Percentiles rank a stretch among this genome's conserved stretches.
Conservation (phyloP, 1,139 yeast genomes). For the Scheffersomyces titani region DNA sequence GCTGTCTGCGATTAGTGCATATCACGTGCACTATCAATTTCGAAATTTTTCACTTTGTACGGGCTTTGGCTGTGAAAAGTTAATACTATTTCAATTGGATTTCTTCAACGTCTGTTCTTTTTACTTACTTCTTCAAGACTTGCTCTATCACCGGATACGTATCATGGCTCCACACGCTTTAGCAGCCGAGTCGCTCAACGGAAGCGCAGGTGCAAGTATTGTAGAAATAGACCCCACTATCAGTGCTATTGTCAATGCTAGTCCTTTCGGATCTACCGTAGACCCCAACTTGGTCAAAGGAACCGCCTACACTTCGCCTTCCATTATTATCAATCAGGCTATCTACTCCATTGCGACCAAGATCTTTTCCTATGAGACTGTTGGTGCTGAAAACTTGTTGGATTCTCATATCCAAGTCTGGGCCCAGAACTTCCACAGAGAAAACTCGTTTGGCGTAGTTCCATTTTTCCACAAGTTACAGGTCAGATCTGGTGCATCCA, state of each 20-base stretch:
- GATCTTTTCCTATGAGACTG: constrained; percentile 69
- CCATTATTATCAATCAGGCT: constrained; percentile 63
- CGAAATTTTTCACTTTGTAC: background rate
- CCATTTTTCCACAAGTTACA: constrained; percentile 66
- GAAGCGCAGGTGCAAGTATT: background rate
- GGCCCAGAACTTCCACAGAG: constrained; percentile 52
- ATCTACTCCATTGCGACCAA: constrained; percentile 62
- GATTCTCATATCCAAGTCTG: constrained; percentile 65
- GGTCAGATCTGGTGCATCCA: constrained; percentile 83
- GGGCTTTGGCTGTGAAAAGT: background rate
- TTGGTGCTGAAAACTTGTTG: constrained; percentile 61
- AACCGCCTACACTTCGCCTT: constrained; percentile 60
- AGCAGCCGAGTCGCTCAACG: constrained; percentile 1
- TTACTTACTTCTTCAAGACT: constrained; percentile 1
- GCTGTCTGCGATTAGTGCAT: background rate
- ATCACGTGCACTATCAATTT: background rate
- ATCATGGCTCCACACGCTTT: constrained; percentile 12
- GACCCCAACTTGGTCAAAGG: constrained; percentile 57
- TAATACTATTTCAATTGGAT: background rate
- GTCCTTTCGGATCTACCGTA: constrained; percentile 60
- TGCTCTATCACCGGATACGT: background rate
- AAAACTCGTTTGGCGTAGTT: constrained; percentile 55
- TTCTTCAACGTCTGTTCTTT: constrained; percentile 1
- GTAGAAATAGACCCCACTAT: background rate
- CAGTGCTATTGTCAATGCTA: constrained; percentile 16